These are phyloP conservation scores for Vigna reflexopilosa DNA, from an alignment of 306 rosid genomes.

Conservation along the genomic window DNA sequence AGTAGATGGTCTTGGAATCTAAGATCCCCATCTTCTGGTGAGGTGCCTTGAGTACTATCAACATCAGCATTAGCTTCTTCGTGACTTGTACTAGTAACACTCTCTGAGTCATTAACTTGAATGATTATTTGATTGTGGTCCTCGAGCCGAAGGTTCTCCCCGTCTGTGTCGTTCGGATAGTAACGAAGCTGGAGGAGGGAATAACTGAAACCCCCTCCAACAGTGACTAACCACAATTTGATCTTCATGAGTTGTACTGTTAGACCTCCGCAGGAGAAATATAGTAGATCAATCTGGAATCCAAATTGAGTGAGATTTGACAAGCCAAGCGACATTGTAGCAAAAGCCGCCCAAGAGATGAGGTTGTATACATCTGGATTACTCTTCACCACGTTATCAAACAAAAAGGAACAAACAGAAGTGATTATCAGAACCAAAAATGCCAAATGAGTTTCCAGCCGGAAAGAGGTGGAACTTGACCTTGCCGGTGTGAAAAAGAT, in stretches of 20 bases:
- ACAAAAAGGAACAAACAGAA: conserved; percentile 4
- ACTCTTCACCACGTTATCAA: background rate
- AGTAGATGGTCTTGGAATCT: background rate
- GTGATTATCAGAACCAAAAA: background rate
- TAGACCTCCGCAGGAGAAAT: conserved; percentile 5
- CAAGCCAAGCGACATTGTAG: conserved; percentile 11
- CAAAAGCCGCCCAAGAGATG: conserved; percentile 4
- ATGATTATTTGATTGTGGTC: background rate
- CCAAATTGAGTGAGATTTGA: conserved; percentile 17
- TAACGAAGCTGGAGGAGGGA: background rate
- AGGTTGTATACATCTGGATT: conserved; percentile 27
- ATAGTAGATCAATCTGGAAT: conserved; percentile 27
- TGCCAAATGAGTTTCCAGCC: background rate
- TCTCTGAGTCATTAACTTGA: background rate
- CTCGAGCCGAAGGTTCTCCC: background rate
- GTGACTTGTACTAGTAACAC: background rate
- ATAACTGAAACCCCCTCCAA: conserved; percentile 24
- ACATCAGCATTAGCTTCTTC: background rate
- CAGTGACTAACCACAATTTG: background rate
- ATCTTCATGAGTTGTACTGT: conserved; percentile 30
- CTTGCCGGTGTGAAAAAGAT: background rate
- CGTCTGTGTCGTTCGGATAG: background rate
- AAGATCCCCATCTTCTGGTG: background rate
- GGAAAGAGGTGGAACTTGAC: background rate
- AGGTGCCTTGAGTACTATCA: background rate